A percentile compares a stretch with the other conserved stretches of the same genome.
phyloP scores from a whole-genome alignment of 306 rosid genomes.

The Luffa aegyptiaca region DNA sequence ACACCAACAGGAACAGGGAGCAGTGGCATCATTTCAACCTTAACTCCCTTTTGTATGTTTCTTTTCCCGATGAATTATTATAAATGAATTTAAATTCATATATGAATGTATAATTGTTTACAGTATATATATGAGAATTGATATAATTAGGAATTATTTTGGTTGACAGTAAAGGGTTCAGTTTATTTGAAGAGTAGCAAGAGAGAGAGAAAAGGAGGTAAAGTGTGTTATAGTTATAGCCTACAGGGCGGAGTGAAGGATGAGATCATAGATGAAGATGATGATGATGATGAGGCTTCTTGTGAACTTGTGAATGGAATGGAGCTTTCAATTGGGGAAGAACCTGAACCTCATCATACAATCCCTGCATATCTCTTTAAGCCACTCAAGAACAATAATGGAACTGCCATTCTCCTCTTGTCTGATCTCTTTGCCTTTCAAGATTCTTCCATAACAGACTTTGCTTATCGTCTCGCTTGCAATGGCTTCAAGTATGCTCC shows the following conservation, averaged over 20 bases:
- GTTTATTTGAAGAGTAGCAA: conserved; percentile 37
- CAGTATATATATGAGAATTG: no score
- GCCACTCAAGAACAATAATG: conserved; percentile 76
- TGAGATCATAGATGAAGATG: conserved; percentile 2
- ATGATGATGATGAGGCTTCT: conserved; percentile 34
- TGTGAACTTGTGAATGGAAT: conserved; percentile 66
- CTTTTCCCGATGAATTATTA: not conserved
- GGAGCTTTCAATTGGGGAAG: conserved; percentile 60
- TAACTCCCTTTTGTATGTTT: conserved; percentile 18
- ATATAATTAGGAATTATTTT: not conserved
- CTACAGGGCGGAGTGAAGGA: conserved; percentile 2
- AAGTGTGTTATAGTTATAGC: conserved; percentile 23
- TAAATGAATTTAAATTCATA: no score
- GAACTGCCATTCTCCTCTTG: conserved; percentile 60
- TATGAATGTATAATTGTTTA: no score
- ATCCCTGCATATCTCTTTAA: conserved; percentile 55
- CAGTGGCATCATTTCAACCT: not conserved
- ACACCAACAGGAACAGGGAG: not conserved
- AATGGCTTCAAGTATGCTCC: conserved; percentile 66
- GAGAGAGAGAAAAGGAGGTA: conserved; percentile 12
- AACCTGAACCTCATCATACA: conserved; percentile 9
- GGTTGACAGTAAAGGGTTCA: conserved; percentile 40
- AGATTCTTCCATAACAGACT: conserved; percentile 62
- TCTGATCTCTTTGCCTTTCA: conserved; percentile 62
- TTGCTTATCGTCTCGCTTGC: conserved; percentile 76